phyloP scores from a whole-genome alignment of 768 basidiomycete species.

The Chlorophyllum brunneum region DNA sequence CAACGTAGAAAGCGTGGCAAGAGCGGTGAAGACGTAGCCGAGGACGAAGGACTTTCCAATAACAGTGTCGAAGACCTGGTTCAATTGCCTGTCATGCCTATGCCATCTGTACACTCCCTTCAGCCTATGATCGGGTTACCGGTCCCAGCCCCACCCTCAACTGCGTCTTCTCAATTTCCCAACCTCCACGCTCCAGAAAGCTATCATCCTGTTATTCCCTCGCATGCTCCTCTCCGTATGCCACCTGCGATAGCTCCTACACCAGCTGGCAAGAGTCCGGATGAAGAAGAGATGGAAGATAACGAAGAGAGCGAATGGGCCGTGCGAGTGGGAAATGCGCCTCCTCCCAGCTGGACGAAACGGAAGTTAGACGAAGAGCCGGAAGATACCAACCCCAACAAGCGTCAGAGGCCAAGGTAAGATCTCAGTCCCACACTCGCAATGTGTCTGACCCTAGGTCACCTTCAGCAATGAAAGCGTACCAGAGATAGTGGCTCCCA shows the following conservation, averaged over 20 bases:
- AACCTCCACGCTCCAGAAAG: conserved; percentile 2
- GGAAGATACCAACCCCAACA: conserved; percentile 27
- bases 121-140: conserved; percentile 3
- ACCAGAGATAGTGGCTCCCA: not conserved
- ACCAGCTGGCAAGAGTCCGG: conserved; percentile 38
- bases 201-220: conserved; percentile 14
- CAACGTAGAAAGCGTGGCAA: conserved; percentile 43
- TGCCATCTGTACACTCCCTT: conserved; percentile 13
- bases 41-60: conserved; percentile 20
- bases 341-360: conserved; percentile 71
- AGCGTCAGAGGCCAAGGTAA: conserved; percentile 42
- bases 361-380: conserved; percentile 43
- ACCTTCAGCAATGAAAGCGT: conserved; percentile 4
- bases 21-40: conserved; percentile 19
- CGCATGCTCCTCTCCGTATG: conserved; percentile 15
- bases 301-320: conserved; percentile 61
- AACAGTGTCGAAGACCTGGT: conserved; percentile 19
- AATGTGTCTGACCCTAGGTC: not conserved
- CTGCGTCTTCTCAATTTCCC: not conserved
- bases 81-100: conserved; percentile 14
- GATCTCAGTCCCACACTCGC: conserved; percentile 13
- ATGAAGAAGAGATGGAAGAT: conserved; percentile 68
- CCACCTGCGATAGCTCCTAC: conserved; percentile 16
- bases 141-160: not conserved
- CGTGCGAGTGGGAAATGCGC: conserved; percentile 55